A percentile compares a stretch with the other conserved stretches of the same genome.
These are phyloP conservation scores for Monosporascus ibericus DNA, from an alignment of 2,329 filamentous ascomycete species.

Conservation along the genomic window DNA sequence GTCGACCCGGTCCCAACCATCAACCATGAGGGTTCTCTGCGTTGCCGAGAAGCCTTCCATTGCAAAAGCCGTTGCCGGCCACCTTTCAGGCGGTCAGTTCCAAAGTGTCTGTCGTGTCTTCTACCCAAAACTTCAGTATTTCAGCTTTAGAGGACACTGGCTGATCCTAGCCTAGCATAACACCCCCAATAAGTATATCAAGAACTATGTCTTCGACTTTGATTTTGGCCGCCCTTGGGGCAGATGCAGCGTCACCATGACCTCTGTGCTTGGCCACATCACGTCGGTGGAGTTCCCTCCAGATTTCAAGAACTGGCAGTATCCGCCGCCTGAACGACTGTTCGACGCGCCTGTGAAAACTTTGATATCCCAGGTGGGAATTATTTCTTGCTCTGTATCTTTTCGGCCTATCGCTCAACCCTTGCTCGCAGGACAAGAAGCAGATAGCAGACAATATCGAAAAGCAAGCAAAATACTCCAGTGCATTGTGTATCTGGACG, in stretches of 20 bases:
- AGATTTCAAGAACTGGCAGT: slow-evolving; percentile 72
- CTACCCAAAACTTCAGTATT: slow-evolving; percentile 1
- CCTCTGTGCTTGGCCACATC: slow-evolving; percentile 84
- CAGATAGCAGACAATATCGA: slow-evolving; percentile 80
- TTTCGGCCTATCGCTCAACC: slow-evolving; percentile 9
- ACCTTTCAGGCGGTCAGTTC: slow-evolving; percentile 72
- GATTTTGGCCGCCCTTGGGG: slow-evolving; percentile 80
- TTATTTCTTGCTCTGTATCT: background rate
- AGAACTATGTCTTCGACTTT: slow-evolving; percentile 91
- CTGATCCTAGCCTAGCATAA: slow-evolving; percentile 45
- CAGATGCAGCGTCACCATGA: slow-evolving; percentile 82
- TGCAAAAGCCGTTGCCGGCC: slow-evolving; percentile 84
- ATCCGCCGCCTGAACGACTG: slow-evolving; percentile 69
- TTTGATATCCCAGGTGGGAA: slow-evolving; percentile 57
- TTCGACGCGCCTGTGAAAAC: slow-evolving; percentile 76
- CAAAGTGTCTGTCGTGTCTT: slow-evolving; percentile 53
- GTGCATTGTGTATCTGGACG: slow-evolving; percentile 89
- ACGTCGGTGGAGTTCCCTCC: slow-evolving; percentile 70
- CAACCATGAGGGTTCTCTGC: slow-evolving; percentile 55
- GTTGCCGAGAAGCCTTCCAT: slow-evolving; percentile 91
- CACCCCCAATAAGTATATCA: slow-evolving; percentile 71
- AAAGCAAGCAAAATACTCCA: slow-evolving; percentile 65
- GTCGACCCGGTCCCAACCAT: slow-evolving; percentile 9
- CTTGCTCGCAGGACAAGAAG: slow-evolving; percentile 59
- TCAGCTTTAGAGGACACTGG: background rate